A percentile compares a stretch with the other conserved stretches of the same genome.
phyloP scores from a whole-genome alignment of 2,329 filamentous ascomycete genomes.

The Apiospora sp. region DNA sequence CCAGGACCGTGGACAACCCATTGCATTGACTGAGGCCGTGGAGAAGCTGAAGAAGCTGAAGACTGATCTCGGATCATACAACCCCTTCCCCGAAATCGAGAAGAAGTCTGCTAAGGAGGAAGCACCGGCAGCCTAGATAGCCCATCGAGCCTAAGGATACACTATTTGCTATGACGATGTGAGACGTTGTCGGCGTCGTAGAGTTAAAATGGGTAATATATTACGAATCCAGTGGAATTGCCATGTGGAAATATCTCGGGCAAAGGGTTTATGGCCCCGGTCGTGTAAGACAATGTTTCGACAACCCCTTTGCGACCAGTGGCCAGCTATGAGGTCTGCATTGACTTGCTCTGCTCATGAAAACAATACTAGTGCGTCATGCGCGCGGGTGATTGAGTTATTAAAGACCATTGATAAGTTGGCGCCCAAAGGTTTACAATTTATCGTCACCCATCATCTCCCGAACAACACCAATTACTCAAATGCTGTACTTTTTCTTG shows the following conservation, averaged over 20 bases:
- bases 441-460: too few species aligned
- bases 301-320: not conserved
- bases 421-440: too few species aligned
- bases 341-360: not conserved
- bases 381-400: too few species aligned
- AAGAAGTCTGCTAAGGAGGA: slow-evolving; percentile 16
- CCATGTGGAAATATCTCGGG: not conserved
- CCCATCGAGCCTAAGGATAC: too few species aligned
- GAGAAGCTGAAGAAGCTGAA: slow-evolving; percentile 62
- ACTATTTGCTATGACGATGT: not conserved
- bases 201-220: slow-evolving; percentile 13
- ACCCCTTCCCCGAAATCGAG: slow-evolving; percentile 40
- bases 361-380: not conserved
- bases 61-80: slow-evolving; percentile 50
- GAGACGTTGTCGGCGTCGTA: not conserved
- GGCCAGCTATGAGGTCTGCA: not conserved
- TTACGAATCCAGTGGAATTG: not conserved
- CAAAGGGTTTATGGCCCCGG: not conserved
- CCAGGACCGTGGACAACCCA: slow-evolving; percentile 67
- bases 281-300: not conserved
- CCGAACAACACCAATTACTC: too few species aligned
- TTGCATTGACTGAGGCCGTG: slow-evolving; percentile 64
- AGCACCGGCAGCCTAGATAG: not conserved
- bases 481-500: too few species aligned
- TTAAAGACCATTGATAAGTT: too few species aligned